Evolutionary conservation across 345 rosid genomes (phyloP).

Genomic region (Physaria fendleri): DNA sequence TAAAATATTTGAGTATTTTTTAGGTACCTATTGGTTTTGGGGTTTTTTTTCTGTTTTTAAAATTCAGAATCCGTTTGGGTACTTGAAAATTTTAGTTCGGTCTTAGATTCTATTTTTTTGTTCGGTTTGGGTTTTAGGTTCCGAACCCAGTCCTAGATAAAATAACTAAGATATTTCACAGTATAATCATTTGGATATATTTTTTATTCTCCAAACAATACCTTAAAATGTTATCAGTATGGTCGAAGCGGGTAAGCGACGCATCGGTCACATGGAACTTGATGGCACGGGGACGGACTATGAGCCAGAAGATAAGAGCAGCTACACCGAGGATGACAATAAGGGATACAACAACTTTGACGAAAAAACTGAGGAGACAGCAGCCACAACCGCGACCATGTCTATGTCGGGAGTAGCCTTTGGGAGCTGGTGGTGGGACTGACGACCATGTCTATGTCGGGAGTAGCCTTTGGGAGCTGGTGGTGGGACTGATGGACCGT

Average conservation of each 20-base stretch:
- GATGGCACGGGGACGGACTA: slow-evolving; percentile 51
- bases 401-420: slow-evolving; percentile 41
- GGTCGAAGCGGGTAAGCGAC: slow-evolving; percentile 42
- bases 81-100: no score
- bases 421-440: slow-evolving; percentile 43
- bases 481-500: slow-evolving; percentile 65
- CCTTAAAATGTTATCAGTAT: slow-evolving; percentile 36
- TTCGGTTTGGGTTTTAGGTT: no score
- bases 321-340: slow-evolving; percentile 41
- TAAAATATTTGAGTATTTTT: no score
- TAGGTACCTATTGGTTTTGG: no score
- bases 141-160: no score
- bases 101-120: no score
- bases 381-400: slow-evolving; percentile 50
- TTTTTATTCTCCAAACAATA: no score
- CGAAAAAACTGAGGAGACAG: slow-evolving; percentile 48
- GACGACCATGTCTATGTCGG: slow-evolving; percentile 51
- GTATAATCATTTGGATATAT: no score
- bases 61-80: no score
- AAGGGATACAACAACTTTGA: slow-evolving; percentile 36
- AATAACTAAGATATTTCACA: no score
- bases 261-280: slow-evolving; percentile 46
- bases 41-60: no score
- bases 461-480: slow-evolving; percentile 34
- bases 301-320: slow-evolving; percentile 51